A percentile compares a stretch with the other conserved stretches of the same genome.
phyloP scores from a whole-genome alignment of 2,329 filamentous ascomycete genomes.

The Exserohilum turcica region DNA sequence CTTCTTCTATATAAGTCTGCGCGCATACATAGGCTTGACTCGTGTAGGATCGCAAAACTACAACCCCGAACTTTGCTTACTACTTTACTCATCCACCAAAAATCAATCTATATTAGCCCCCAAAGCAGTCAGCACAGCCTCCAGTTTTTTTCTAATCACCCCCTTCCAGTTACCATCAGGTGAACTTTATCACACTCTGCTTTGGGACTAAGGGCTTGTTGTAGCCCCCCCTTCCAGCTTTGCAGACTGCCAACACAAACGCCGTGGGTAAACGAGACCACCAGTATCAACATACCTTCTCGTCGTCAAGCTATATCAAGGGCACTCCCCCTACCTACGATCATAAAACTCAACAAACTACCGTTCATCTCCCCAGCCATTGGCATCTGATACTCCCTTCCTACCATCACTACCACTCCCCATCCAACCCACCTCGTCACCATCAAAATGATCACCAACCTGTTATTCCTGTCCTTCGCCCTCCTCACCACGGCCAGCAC shows the following conservation, averaged over 20 bases:
- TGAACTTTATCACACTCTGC: neutral
- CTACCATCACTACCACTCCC: neutral
- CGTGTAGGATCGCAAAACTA: neutral
- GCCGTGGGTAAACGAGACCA: neutral
- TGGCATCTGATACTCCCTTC: neutral
- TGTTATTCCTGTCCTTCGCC: constrained; percentile 11
- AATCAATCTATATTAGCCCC: constrained; percentile 1
- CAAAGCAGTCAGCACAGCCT: constrained; percentile 1
- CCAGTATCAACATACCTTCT: neutral
- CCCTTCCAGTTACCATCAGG: constrained; percentile 4
- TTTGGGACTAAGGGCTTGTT: neutral
- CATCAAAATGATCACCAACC: constrained; percentile 6
- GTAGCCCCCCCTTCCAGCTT: neutral
- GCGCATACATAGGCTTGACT: neutral
- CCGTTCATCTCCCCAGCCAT: neutral
- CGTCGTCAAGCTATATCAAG: neutral
- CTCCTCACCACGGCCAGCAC: constrained; percentile 21
- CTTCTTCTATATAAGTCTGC: constrained; percentile 22
- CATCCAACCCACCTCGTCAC: neutral
- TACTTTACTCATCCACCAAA: neutral
- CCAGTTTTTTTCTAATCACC: neutral
- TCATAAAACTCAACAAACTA: neutral
- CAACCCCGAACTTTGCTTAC: constrained; percentile 5
- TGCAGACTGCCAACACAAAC: neutral
- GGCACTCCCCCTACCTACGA: too few species aligned